A percentile compares a stretch with the other conserved stretches of the same genome.
phyloP scores from a whole-genome alignment of 257 asterid species.

The Jaltomata sinuosa region DNA sequence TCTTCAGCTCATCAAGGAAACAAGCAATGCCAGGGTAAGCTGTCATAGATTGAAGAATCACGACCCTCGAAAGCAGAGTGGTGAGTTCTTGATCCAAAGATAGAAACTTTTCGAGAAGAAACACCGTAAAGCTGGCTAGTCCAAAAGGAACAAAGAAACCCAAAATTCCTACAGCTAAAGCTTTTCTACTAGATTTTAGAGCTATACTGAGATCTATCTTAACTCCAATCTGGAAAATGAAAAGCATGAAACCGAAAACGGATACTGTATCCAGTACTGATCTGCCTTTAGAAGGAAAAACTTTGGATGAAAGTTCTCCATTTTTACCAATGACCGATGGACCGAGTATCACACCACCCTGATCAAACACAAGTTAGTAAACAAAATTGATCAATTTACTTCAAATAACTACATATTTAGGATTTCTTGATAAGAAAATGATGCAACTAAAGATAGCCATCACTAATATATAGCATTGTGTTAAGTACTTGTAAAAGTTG shows the following conservation, averaged over 20 bases:
- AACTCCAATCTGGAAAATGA: conserved; percentile 47
- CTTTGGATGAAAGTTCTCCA: conserved; percentile 15
- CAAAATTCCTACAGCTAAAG: conserved; percentile 45
- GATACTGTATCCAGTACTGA: conserved; percentile 51
- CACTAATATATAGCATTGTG: neutral
- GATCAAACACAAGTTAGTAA: conserved; percentile 24
- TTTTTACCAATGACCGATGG: conserved; percentile 52
- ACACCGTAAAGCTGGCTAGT: conserved; percentile 28
- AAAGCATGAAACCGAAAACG: conserved; percentile 49
- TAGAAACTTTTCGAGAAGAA: conserved; percentile 29
- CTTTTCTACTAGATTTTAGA: conserved; percentile 40
- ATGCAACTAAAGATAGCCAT: neutral
- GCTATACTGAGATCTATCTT: conserved; percentile 49
- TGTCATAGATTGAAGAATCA: conserved; percentile 44
- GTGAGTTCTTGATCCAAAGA: conserved; percentile 31
- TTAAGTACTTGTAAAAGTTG: neutral
- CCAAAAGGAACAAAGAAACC: conserved; percentile 48
- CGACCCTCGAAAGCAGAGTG: conserved; percentile 29
- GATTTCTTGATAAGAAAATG: neutral
- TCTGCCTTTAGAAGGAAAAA: conserved; percentile 38
- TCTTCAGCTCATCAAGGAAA: conserved; percentile 59
- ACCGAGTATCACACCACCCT: conserved; percentile 64
- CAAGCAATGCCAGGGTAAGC: conserved; percentile 57
- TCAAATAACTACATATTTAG: neutral
- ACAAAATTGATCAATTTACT: neutral